Base-by-base conservation (phyloP, 305 asterid genomes). In the Fraxinus velutina region DNA sequence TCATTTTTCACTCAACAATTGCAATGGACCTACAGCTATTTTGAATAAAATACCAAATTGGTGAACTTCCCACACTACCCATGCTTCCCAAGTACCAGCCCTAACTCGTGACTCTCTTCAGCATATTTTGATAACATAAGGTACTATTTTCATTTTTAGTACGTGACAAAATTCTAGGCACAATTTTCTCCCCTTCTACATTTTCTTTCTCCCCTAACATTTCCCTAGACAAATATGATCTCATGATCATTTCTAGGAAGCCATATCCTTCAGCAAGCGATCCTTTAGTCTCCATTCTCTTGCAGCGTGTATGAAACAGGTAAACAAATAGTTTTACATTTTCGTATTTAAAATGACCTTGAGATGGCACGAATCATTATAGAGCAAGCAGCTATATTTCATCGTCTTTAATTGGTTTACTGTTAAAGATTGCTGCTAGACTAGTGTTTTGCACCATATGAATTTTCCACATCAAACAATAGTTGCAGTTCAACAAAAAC, bases 401-500 rank as follows among this genome's bases (percentile, higher is more conserved):
- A 79, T 34, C 13, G 75, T 24, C 52, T 42, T 73, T 72, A 24
- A 19, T 36, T 15, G 52, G 30, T 44, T 24, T 24, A 22, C 24
- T 24, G 66, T 33, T 44, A 71, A 75, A 78, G 33, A 57, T 29
- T 34, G 68, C n/a, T 36, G 68, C 29, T 73, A 68, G 33, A 55
- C 77, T 71, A 70, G 42, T 70, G 36, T 33, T 77, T n/a, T 60
- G 24, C 68, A 52, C 19, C 36, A 66, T 21, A 78, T 1, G 76
- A 52, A 76, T 19, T 75, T 22, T 55, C 50, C 79, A 76, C 17
- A 75, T 47, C 24, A 6, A 19, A 5, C 42, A 72, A n/a, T 24
- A 62, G 71, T 74, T 30, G 81, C 22, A 78, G 71, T 74, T 68
- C 80, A 78, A 78, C 76, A 47, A 82, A 76, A 81, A 27, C 66